Evolutionary conservation across 2,329 filamentous ascomycete genomes (phyloP), one percentile per base, ranked within the genome.

Genomic region (Exophiala sideris): DNA sequence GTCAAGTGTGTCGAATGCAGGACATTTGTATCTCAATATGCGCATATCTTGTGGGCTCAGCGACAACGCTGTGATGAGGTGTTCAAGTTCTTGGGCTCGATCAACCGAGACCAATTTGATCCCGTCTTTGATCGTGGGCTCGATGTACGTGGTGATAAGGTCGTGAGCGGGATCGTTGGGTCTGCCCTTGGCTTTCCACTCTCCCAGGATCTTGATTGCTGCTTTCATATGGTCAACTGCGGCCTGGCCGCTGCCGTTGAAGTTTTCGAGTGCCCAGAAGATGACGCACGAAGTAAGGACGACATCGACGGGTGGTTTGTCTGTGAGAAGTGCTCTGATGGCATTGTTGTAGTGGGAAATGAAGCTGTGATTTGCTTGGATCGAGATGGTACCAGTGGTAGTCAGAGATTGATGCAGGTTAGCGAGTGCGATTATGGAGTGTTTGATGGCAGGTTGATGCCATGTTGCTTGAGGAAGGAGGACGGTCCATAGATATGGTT

Each of bases 391-490:
- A 8, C 45, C 54, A 9, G 38, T 11, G 5, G 42, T 48, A 12
- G 46, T 56, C 29, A 59, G 53, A 10, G 48, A 59, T 36, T 44
- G 54, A 40, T 59, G 54, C 18, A 58, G 21, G 8, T 41, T 56
- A 10, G 52, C 54, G 16, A 60, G 52, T 16, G 58, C 56, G 24
- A 60, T 48, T 16, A 60, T 39, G 7, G 58, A 58, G 41, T 60
- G 58, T 21, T 59, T 58, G 44, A 60, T 54, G 24, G 58, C 57
- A 12, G 56, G 42, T 41, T 60, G 58, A 14, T 54, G 49, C 41
- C 45, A 54, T 32, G 52, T 54, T 35, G 58, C 58, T 47, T 59
- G 58, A 18, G 58, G 58, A 12, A 60, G 46, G 32, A 58, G 45
- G 12, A 58, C 53, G 4, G 40, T 54, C 58, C 58, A 60, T 9